These are phyloP conservation scores for Blastobotrys elegans DNA, from an alignment of 1,139 yeast genomes.

Conservation along the genomic window DNA sequence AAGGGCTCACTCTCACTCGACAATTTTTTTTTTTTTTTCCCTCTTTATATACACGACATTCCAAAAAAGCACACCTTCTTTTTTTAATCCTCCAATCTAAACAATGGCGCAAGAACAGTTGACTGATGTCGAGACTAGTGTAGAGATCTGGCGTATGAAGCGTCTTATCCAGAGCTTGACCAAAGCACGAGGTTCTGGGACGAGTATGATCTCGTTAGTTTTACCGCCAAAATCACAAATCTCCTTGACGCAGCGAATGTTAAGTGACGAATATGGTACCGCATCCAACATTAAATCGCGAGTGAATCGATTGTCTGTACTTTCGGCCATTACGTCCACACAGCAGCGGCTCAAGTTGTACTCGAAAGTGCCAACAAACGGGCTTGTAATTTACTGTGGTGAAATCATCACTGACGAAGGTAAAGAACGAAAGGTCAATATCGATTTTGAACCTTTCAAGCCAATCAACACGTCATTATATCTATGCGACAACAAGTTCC, in stretches of 20 bases:
- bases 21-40: too few relatives aligned
- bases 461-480: slow-evolving; percentile 96
- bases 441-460: slow-evolving; percentile 95
- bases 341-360: slow-evolving; percentile 93
- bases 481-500: slow-evolving; percentile 96
- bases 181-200: slow-evolving; percentile 94
- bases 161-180: slow-evolving; percentile 71
- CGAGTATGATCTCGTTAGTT: slow-evolving; percentile 95
- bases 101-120: background rate
- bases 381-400: slow-evolving; percentile 95
- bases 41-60: background rate
- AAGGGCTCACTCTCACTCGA: too few relatives aligned
- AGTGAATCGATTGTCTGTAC: slow-evolving; percentile 89
- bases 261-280: slow-evolving; percentile 98
- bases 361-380: slow-evolving; percentile 85
- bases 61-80: background rate
- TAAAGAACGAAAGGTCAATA: slow-evolving; percentile 89
- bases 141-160: slow-evolving; percentile 98
- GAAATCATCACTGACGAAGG: slow-evolving; percentile 97
- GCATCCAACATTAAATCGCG: slow-evolving; percentile 97
- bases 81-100: background rate
- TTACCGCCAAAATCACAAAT: slow-evolving; percentile 93
- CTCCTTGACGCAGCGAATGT: slow-evolving; percentile 79
- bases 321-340: slow-evolving; percentile 95
- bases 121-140: slow-evolving; percentile 77